Base-by-base conservation (phyloP, 2,329 filamentous ascomycete species). In the Xylaria sp. region DNA sequence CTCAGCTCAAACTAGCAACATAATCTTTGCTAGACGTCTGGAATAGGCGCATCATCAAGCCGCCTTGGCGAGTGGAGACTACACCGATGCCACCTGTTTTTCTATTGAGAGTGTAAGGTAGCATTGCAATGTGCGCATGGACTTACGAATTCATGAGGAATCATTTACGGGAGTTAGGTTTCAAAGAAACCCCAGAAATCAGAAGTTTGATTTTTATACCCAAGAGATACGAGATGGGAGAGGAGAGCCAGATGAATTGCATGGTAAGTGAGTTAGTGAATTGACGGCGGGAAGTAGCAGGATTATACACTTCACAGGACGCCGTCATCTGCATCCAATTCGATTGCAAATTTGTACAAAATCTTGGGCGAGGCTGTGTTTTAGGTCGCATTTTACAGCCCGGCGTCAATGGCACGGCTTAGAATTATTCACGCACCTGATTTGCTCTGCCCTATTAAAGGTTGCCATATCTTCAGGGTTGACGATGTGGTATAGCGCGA, bases 331-430 rank as follows among this genome's bases (percentile, higher is more conserved):
- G 62, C 59, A 66, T 66, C 58, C 6, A 54, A 56, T 42, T 65
- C n/a, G 42, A 60, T 63, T 48, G 59, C 68, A 38, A 65, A 63
- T 54, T 68, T 70, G 66, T 70, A 70, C 62, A 68, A 65, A 63
- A 57, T 1, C 38, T 36, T 54, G 58, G 60, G 46, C 46, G 20
- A 59, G 53, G 54, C 51, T 53, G 26, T 49, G 53, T 59, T 58
- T 57, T 40, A 38, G 26, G 53, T 42, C 31, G 54, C 60, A 59
- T 68, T 65, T 60, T 38, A 57, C 42, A 57, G 58, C 40, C 40
- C 48, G 58, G 65, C 33, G 65, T 70, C 59, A 63, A 59, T 15
- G 62, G 58, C 46, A 65, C 40, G 46, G 58, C 40, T 60, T 68
- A 63, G 53, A 65, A 26, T 60, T 48, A 33, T 46, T 65, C 38